These are phyloP conservation scores for Aspergillus sclerotioniger DNA, from an alignment of 495 filamentous ascomycete species.

Conservation along the genomic window DNA sequence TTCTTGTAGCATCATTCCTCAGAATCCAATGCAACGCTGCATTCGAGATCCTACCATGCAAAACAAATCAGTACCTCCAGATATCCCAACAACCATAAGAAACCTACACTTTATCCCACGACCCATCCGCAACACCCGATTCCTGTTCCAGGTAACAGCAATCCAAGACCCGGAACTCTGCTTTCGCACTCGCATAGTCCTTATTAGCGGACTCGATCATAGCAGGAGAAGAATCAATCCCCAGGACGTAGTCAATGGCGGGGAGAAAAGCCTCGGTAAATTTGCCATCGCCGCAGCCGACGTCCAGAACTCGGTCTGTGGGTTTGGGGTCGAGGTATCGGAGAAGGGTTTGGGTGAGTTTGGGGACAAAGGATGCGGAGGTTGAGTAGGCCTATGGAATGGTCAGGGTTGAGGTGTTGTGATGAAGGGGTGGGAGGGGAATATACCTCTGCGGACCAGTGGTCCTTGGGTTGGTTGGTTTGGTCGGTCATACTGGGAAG, in stretches of 20 bases:
- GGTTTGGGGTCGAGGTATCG: slow-evolving; percentile 60
- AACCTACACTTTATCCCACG: slow-evolving; percentile 54
- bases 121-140: slow-evolving; percentile 30
- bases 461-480: slow-evolving; percentile 36
- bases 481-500: neutral
- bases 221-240: slow-evolving; percentile 61
- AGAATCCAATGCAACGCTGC: slow-evolving; percentile 82
- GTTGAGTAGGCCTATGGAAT: slow-evolving; percentile 55
- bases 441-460: slow-evolving; percentile 58
- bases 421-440: neutral
- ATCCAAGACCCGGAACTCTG: slow-evolving; percentile 44
- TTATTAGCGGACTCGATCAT: slow-evolving; percentile 60
- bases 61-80: neutral
- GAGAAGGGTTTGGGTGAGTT: slow-evolving; percentile 63
- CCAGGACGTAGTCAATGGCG: slow-evolving; percentile 50
- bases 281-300: slow-evolving; percentile 74
- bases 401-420: neutral
- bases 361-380: slow-evolving; percentile 70
- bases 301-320: slow-evolving; percentile 63
- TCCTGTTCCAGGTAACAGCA: slow-evolving; percentile 42
- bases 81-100: slow-evolving; percentile 3
- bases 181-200: slow-evolving; percentile 29
- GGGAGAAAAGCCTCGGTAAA: slow-evolving; percentile 57
- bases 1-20: slow-evolving; percentile 34
- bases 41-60: slow-evolving; percentile 55